These are phyloP conservation scores for Cicer judaicum DNA, from an alignment of 306 rosid species.

Conservation along the genomic window DNA sequence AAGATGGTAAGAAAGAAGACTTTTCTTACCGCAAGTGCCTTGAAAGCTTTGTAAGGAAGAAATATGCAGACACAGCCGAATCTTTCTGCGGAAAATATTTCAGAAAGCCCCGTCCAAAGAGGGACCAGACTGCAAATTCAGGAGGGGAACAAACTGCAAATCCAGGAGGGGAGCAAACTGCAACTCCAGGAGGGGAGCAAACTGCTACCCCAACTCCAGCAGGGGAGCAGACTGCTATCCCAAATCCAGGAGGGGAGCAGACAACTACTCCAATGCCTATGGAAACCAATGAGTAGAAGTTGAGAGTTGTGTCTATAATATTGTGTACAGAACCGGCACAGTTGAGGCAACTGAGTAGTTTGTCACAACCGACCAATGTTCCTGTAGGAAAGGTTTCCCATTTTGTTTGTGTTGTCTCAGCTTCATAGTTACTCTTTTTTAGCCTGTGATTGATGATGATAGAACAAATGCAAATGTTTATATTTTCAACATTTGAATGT, in stretches of 20 bases:
- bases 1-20: conserved; percentile 75
- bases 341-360: conserved; percentile 31
- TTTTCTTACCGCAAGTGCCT: conserved; percentile 83
- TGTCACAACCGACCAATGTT: conserved; percentile 23
- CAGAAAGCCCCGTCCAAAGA: conserved; percentile 51
- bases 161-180: conserved; percentile 8
- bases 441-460: conserved; percentile 27
- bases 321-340: conserved; percentile 43
- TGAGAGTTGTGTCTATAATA: conserved; percentile 31
- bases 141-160: not conserved
- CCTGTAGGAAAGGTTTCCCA: conserved; percentile 25
- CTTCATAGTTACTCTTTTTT: not conserved
- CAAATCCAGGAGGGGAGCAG: conserved; percentile 4
- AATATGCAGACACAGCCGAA: conserved; percentile 73
- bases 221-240: conserved; percentile 15
- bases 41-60: conserved; percentile 58
- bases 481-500: conserved; percentile 14
- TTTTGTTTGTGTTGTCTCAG: conserved; percentile 13
- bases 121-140: conserved; percentile 31
- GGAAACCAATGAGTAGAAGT: conserved; percentile 46
- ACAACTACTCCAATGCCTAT: conserved; percentile 1
- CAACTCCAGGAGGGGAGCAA: conserved; percentile 1
- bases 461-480: conserved; percentile 31
- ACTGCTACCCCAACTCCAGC: not conserved
- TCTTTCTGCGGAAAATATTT: conserved; percentile 68